Evolutionary conservation across 768 basidiomycete genomes (phyloP).

Genomic region (Basidioascus undulatus): DNA sequence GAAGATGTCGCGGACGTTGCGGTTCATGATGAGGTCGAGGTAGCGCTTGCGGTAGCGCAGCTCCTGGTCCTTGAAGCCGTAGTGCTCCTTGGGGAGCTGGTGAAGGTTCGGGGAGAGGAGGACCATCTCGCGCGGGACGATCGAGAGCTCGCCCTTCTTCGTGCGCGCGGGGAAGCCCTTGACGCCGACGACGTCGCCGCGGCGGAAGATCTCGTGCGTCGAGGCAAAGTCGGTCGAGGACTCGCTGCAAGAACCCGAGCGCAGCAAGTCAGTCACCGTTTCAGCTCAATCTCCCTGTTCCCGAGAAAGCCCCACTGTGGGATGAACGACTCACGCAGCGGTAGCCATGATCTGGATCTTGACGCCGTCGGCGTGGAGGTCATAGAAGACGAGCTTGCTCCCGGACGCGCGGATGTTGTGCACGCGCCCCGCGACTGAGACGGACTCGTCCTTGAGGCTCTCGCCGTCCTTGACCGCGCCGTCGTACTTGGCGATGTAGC

Average conservation of each 20-base stretch:
- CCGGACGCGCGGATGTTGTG: conserved; percentile 68
- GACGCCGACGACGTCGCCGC: conserved; percentile 91
- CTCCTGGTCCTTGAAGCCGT: conserved; percentile 91
- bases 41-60: conserved; percentile 95
- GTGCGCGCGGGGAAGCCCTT: conserved; percentile 70
- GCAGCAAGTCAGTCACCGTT: neutral
- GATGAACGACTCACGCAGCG: conserved; percentile 51
- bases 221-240: conserved; percentile 30
- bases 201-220: conserved; percentile 64
- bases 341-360: conserved; percentile 92
- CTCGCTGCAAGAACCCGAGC: conserved; percentile 8
- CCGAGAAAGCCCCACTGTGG: neutral
- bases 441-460: conserved; percentile 30
- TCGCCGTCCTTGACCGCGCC: conserved; percentile 32
- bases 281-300: no score
- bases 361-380: conserved; percentile 69
- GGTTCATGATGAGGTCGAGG: conserved; percentile 88
- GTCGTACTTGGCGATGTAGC: conserved; percentile 53
- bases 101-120: conserved; percentile 92
- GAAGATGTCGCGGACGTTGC: conserved; percentile 69
- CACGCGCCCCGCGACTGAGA: conserved; percentile 66
- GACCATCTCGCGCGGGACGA: conserved; percentile 51
- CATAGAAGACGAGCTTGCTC: conserved; percentile 76
- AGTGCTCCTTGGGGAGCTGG: conserved; percentile 76
- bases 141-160: conserved; percentile 84